Evolutionary conservation across 768 basidiomycete genomes (phyloP), one percentile per base, ranked within the genome.

Genomic region (Paxillus rubicundulus): DNA sequence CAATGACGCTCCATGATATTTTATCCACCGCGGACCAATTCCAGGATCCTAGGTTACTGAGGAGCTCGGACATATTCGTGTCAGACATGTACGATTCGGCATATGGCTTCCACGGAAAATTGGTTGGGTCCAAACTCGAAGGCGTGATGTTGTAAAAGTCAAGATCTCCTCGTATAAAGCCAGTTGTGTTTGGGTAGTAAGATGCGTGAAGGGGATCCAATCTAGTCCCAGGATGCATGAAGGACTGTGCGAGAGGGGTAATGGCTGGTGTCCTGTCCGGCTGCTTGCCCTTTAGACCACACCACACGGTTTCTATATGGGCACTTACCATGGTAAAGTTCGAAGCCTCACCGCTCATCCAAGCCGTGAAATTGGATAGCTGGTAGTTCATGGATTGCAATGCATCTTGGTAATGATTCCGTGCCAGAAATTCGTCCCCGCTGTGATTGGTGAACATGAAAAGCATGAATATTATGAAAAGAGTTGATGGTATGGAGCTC

Each of bases 401-500:
- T n/a, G 82, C 73, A 55, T 89, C 81, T 62, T 86, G 76, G 65
- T 86, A 87, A 51, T 83, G 82, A 59, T 79, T 81, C 52, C 82
- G 74, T 14, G 80, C 77, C 5, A 83, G 70, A 53, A 80, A 81
- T 62, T 87, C 86, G 60, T 89, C 87, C 7, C 80, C 78, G 54
- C 78, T 84, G 54, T 86, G 84, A 59, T 84, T 89, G 43, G 85
- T 87, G 67, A 92, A 80, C 81, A 92, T 77, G 70, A 87, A 90
- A 24, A 92, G 73, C 63, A 90, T 76, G 52, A 92, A 80, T 58
- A 77, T 79, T 49, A 91, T 74, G 72, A 92, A 82, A 33, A 92
- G 74, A 58, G 92, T 81, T 6, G 86, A 84, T 1, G 89, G 80
- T 37, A 91, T 70, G 2, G 87, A 85, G 66, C 80, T 81, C 24